Evolutionary conservation across 208 protist genomes (phyloP).

Genomic region (Novymonas esmeraldas): DNA sequence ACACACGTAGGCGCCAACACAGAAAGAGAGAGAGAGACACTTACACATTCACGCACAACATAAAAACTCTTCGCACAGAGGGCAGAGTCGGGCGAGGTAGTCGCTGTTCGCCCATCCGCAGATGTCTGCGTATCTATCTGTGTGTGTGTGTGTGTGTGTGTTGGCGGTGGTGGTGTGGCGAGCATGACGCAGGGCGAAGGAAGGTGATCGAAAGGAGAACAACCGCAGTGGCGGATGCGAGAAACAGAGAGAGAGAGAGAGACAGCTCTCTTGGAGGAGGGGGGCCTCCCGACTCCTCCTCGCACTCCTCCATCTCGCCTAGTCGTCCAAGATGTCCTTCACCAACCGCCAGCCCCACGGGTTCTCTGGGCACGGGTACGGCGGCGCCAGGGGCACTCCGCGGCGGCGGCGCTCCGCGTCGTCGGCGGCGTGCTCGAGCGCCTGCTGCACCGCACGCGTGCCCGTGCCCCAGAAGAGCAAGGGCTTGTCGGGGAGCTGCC

Average conservation of each 20-base stretch:
- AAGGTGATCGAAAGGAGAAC: too few species aligned
- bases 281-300: too few species aligned
- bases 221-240: too few species aligned
- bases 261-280: too few species aligned
- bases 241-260: too few species aligned
- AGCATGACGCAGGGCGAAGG: too few species aligned
- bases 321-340: slow-evolving; percentile 79
- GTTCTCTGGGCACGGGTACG: slow-evolving; percentile 85
- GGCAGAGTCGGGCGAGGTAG: too few species aligned
- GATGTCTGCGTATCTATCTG: too few species aligned
- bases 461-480: slow-evolving; percentile 90
- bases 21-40: too few species aligned
- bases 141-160: too few species aligned
- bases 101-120: too few species aligned
- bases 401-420: slow-evolving; percentile 65
- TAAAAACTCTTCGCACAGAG: not conserved
- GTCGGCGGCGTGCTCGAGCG: slow-evolving; percentile 79
- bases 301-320: not conserved
- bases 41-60: not conserved
- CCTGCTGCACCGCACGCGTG: slow-evolving; percentile 76
- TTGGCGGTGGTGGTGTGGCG: too few species aligned
- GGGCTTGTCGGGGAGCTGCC: slow-evolving; percentile 77
- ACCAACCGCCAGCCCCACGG: slow-evolving; percentile 85
- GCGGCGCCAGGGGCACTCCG: slow-evolving; percentile 62
- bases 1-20: not conserved